Evolutionary conservation across 164 flowering plant species (phyloP).

Genomic region (Brasenia schreberi): DNA sequence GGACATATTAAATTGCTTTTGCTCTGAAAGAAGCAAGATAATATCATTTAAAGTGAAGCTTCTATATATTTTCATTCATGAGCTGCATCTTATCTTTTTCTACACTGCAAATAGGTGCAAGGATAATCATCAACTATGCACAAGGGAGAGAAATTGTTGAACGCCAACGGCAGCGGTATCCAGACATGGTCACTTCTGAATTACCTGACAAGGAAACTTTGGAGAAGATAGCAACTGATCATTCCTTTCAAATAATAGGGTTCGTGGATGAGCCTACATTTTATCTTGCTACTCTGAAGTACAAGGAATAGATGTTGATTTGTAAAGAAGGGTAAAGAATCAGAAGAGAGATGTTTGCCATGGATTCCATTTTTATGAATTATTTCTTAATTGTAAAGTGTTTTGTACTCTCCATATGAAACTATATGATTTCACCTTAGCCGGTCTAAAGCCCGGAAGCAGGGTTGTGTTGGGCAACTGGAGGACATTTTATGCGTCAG

Average conservation of each 20-base stretch:
- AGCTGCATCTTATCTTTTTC: not conserved
- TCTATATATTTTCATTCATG: not conserved
- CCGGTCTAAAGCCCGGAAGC: too few species aligned
- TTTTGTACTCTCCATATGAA: too few species aligned
- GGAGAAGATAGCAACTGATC: constrained; percentile 32
- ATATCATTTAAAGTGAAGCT: not conserved
- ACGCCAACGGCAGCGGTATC: constrained; percentile 39
- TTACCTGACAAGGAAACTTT: constrained; percentile 50
- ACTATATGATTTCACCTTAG: too few species aligned
- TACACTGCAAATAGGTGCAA: constrained; percentile 37
- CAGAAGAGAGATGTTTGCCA: too few species aligned
- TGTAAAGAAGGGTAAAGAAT: too few species aligned
- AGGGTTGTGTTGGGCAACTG: too few species aligned
- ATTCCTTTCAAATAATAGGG: constrained; percentile 45
- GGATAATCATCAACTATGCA: constrained; percentile 67
- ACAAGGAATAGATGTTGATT: not conserved
- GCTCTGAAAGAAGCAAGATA: too few species aligned
- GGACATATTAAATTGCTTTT: too few species aligned
- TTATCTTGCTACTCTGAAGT: constrained; percentile 67
- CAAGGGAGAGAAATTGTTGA: constrained; percentile 58
- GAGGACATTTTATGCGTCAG: too few species aligned
- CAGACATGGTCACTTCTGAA: constrained; percentile 56
- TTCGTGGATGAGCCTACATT: constrained; percentile 56
- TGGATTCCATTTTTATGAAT: too few species aligned
- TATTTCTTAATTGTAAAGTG: too few species aligned